Conservation (phyloP, 2,329 filamentous ascomycete species). For the Bipolaris gigantea region DNA sequence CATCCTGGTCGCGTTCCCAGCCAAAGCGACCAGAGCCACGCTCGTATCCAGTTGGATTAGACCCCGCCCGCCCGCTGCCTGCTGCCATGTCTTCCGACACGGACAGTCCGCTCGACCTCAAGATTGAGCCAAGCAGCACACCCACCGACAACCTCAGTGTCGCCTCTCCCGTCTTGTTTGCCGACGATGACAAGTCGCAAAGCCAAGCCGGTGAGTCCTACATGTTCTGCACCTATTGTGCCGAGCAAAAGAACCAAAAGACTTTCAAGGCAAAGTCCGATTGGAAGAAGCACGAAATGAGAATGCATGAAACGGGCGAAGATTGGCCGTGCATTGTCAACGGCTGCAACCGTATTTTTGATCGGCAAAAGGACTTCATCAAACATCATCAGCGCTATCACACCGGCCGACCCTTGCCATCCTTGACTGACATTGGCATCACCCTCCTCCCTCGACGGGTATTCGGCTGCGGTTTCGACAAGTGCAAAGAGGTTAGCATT, state of each 20-base stretch:
- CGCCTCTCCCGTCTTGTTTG: constrained; percentile 27
- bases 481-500: constrained; percentile 45
- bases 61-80: constrained; percentile 39
- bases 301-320: constrained; percentile 46
- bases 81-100: constrained; percentile 37
- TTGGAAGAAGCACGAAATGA: constrained; percentile 46
- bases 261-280: constrained; percentile 46
- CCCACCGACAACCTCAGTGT: constrained; percentile 40
- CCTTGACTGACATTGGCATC: constrained; percentile 42
- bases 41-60: constrained; percentile 39
- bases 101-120: constrained; percentile 36
- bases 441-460: constrained; percentile 38
- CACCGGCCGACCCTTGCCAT: constrained; percentile 39
- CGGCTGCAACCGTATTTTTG: constrained; percentile 42
- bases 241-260: constrained; percentile 39
- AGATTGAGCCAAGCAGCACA: constrained; percentile 34
- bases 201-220: constrained; percentile 36
- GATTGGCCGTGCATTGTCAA: constrained; percentile 43
- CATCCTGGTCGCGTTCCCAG: constrained; percentile 35
- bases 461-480: constrained; percentile 46
- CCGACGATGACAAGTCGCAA: constrained; percentile 26
- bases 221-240: constrained; percentile 46
- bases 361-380: constrained; percentile 43
- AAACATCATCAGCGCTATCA: constrained; percentile 45
- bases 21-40: constrained; percentile 37